Conservation (phyloP, 2,329 filamentous ascomycete genomes). For the Chrysoporthe puriensis region DNA sequence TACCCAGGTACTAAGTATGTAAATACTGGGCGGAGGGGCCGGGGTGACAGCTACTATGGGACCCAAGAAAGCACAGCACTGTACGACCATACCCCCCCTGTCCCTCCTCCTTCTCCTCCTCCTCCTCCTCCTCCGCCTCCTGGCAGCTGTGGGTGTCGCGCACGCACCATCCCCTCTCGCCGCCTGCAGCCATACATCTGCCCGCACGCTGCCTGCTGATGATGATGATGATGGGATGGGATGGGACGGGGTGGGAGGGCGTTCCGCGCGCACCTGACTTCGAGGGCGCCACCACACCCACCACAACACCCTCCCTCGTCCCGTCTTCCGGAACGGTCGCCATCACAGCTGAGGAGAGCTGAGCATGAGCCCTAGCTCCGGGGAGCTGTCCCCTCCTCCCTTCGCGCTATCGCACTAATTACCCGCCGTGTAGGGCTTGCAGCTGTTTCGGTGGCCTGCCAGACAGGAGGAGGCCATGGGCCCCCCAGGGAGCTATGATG, state of each 20-base stretch:
- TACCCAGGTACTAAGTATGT: neutral
- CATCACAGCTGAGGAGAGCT: conserved; percentile 9
- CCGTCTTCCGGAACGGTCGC: neutral
- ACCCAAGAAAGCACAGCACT: neutral
- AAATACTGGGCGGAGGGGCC: neutral
- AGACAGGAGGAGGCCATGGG: neutral
- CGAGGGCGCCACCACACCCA: neutral
- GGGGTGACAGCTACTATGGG: neutral
- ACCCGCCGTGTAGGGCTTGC: neutral
- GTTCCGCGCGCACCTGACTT: neutral
- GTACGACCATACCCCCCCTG: neutral
- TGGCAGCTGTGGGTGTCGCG: neutral
- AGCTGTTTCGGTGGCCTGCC: neutral
- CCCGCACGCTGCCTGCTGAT: neutral
- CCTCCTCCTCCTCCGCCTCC: neutral
- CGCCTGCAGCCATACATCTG: neutral
- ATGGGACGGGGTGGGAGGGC: neutral
- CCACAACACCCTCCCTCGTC: neutral
- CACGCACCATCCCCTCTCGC: neutral
- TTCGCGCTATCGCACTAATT: neutral
- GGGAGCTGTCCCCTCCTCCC: conserved; percentile 1
- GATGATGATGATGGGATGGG: neutral
- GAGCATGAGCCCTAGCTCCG: conserved; percentile 11
- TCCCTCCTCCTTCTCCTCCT: neutral
- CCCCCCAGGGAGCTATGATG: neutral